Base-by-base conservation (phyloP, 768 basidiomycete species). In the Cyathus striatus region DNA sequence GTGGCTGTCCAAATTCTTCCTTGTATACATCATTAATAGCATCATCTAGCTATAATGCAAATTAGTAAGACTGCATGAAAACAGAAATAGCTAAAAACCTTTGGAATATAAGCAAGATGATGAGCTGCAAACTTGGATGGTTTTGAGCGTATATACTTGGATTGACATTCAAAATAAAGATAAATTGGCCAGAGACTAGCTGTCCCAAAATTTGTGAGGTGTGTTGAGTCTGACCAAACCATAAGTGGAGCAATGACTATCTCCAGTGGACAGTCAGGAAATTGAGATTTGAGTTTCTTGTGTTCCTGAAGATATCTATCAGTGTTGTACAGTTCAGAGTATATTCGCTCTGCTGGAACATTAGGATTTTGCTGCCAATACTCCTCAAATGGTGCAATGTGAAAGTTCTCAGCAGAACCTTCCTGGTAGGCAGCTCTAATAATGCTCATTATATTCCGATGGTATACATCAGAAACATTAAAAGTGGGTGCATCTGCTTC, bases 1-100 rank as follows among this genome's bases (percentile, higher is more conserved):
- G 46, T 3, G 42, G 10, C 13, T 42, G 41, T 0, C 42, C 42
- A 47, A 43, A 54, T 12, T 37, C 9, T 26, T 20, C 13, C 23
- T 32, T n/a, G 41, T 44, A 26, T 41, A 52, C 40, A 13, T 61
- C 54, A 27, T 52, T 46, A 39, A 58, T 51, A 1, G 21, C 27
- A 34, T 58, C 49, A 17, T 44, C 49, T 6, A 56, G 49, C 55
- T 59, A 18, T 33, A 36, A 30, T 20, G 5, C 33, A 23, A 16
- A 38, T n/a, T 27, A 6, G 10, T 1, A 21, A 33, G 4, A 38
- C 16, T 30, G 27, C 24, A 3, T 25, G 6, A 12, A 14, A 6
- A 16, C 7, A 21, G 12, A 25, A 35, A 14, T 7, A 21, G 13
- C 23, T 17, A 24, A 26, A 27, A 20, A 49, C 45, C 24, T 46